Evolutionary conservation across 345 rosid genomes (phyloP).

Genomic region (Salix caprea): DNA sequence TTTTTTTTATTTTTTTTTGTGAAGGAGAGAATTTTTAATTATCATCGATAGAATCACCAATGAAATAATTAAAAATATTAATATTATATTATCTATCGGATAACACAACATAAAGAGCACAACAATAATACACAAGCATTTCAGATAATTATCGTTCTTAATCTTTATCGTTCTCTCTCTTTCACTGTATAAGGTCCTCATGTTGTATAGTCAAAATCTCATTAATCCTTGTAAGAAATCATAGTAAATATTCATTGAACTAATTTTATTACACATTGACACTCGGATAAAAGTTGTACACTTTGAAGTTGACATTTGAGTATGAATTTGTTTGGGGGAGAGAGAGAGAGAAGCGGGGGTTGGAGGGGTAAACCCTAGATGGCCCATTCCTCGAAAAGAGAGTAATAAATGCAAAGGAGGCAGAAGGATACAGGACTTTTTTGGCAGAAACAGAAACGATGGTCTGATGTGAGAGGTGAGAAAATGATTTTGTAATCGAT

Average conservation of each 20-base stretch:
- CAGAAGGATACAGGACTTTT: constrained; percentile 25
- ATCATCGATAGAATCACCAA: no score
- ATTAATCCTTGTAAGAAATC: background rate
- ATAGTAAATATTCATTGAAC: background rate
- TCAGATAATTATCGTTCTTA: no score
- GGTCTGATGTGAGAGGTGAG: constrained; percentile 30
- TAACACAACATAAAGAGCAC: no score
- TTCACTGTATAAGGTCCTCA: background rate
- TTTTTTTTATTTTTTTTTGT: no score
- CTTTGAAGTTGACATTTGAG: constrained; percentile 26
- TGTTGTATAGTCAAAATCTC: background rate
- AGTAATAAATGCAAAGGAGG: constrained; percentile 21
- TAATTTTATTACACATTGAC: background rate
- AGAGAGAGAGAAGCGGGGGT: background rate
- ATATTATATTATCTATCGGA: no score
- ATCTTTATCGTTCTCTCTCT: no score
- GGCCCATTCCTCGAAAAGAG: constrained; percentile 31
- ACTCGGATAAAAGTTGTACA: constrained; percentile 23
- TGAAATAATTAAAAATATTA: no score
- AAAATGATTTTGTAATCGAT: constrained; percentile 52
- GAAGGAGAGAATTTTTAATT: no score
- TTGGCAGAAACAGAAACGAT: constrained; percentile 20
- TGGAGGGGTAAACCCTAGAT: constrained; percentile 17
- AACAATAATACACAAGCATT: no score
- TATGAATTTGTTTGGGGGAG: background rate